Conservation (phyloP, 2,329 filamentous ascomycete genomes). For the Chaetomium sp. region DNA sequence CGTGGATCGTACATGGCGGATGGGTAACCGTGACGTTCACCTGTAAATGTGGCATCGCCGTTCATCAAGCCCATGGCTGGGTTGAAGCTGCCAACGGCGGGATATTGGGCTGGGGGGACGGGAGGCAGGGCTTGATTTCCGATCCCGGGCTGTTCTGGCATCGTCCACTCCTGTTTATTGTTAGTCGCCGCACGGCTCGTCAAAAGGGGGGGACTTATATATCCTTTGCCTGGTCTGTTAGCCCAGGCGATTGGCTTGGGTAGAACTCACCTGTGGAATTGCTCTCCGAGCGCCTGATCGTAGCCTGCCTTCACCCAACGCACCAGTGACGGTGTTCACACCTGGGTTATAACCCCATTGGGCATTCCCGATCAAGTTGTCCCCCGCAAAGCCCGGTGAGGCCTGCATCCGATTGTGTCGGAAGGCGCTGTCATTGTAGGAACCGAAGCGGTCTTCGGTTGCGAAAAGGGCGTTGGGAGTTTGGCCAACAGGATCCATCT, state of each 20-base stretch:
- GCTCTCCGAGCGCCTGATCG: slow-evolving; percentile 22
- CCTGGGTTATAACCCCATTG: slow-evolving; percentile 28
- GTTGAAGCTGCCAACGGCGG: slow-evolving; percentile 17
- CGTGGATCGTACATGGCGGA: slow-evolving; percentile 24
- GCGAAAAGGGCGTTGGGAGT: slow-evolving; percentile 22
- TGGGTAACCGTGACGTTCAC: slow-evolving; percentile 21
- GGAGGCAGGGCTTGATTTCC: slow-evolving; percentile 21
- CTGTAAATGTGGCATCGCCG: slow-evolving; percentile 17
- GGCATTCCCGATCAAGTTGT: slow-evolving; percentile 24
- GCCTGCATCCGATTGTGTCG: slow-evolving; percentile 22
- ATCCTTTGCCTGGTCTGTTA: too few species aligned
- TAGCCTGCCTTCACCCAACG: slow-evolving; percentile 23
- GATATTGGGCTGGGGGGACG: slow-evolving; percentile 22
- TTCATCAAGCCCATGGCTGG: slow-evolving; percentile 21
- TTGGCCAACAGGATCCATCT: slow-evolving; percentile 25
- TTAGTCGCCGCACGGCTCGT: too few species aligned
- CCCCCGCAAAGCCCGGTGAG: slow-evolving; percentile 20
- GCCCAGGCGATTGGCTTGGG: too few species aligned
- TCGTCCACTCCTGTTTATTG: slow-evolving; percentile 22
- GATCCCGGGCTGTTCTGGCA: slow-evolving; percentile 21
- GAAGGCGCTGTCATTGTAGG: slow-evolving; percentile 26
- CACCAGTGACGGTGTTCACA: slow-evolving; percentile 26
- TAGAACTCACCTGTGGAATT: slow-evolving; percentile 19
- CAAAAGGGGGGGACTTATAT: too few species aligned
- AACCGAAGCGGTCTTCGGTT: slow-evolving; percentile 25